Evolutionary conservation across 2,329 filamentous ascomycete species (phyloP).

Genomic region (Magnaporthiopsis incrustans): DNA sequence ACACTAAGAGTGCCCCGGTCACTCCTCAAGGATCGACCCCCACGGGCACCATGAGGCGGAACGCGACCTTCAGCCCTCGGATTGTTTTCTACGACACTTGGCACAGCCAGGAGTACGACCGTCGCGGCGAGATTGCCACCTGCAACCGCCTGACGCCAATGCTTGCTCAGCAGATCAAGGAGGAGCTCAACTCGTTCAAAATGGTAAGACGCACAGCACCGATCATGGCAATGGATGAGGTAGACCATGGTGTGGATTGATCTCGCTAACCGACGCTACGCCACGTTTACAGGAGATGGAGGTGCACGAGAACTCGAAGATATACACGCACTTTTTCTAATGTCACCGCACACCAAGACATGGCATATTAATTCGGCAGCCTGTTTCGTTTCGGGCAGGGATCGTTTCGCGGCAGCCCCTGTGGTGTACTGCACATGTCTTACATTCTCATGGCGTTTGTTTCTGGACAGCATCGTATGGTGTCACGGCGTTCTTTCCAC

Average conservation of each 20-base stretch:
- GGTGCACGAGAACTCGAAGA: constrained; percentile 96
- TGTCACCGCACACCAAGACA: constrained; percentile 21
- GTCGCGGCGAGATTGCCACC: constrained; percentile 89
- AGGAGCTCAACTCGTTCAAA: constrained; percentile 98
- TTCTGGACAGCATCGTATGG: constrained; percentile 50
- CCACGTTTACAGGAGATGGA: constrained; percentile 79
- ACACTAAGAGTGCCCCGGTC: constrained; percentile 71
- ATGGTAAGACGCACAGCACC: constrained; percentile 62
- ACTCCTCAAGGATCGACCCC: constrained; percentile 51
- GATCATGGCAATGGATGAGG: too few species aligned
- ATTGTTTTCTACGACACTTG: constrained; percentile 96
- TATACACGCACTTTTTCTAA: constrained; percentile 99
- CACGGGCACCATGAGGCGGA: constrained; percentile 47
- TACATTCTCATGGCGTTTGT: constrained; percentile 31
- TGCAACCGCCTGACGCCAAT: constrained; percentile 97
- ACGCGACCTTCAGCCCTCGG: constrained; percentile 76
- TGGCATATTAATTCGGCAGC: constrained; percentile 5
- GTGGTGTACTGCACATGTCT: constrained; percentile 43
- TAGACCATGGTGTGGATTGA: not conserved
- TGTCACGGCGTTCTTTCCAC: constrained; percentile 42
- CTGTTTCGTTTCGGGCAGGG: constrained; percentile 24
- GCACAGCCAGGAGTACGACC: constrained; percentile 92
- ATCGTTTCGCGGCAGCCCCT: constrained; percentile 17
- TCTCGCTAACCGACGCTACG: constrained; percentile 14
- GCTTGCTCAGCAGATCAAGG: constrained; percentile 97